Percentiles rank a stretch among this genome's conserved stretches.
phyloP scores from a whole-genome alignment of 208 protist genomes.

The Crithidia thermophila region DNA sequence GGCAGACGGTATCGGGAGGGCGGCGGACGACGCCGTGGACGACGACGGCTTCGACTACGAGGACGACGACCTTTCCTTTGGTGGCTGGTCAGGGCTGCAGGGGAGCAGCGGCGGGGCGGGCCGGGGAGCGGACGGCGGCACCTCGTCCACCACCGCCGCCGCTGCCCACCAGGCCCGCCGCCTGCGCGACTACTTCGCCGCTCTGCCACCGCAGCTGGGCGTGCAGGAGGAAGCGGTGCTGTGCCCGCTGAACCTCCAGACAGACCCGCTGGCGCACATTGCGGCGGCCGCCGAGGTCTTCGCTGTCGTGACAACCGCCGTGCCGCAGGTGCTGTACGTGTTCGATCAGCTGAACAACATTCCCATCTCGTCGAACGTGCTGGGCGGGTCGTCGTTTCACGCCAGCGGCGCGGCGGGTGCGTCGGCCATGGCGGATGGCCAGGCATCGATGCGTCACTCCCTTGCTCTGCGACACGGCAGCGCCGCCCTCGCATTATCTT shows the following conservation, averaged over 20 bases:
- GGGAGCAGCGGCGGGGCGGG: neutral
- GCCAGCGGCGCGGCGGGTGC: neutral
- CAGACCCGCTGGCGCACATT: slow-evolving; percentile 36
- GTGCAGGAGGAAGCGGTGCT: slow-evolving; percentile 32
- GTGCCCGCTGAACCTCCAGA: slow-evolving; percentile 30
- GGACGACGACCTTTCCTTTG: slow-evolving; percentile 8
- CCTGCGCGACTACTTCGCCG: slow-evolving; percentile 5
- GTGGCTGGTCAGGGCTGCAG: neutral
- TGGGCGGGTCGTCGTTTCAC: slow-evolving; percentile 18
- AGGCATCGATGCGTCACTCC: slow-evolving; percentile 1
- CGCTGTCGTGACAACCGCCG: slow-evolving; percentile 36
- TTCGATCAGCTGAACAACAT: slow-evolving; percentile 58
- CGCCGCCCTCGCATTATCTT: no score
- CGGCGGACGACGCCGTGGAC: neutral
- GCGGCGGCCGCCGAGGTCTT: slow-evolving; percentile 40
- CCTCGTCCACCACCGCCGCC: neutral
- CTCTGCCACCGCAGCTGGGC: slow-evolving; percentile 13
- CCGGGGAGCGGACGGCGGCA: neutral
- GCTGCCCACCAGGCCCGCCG: neutral
- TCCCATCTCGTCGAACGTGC: slow-evolving; percentile 31
- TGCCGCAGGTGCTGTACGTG: slow-evolving; percentile 45
- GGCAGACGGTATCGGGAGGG: no score
- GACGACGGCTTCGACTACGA: neutral
- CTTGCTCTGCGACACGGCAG: neutral
- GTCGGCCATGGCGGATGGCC: neutral